phyloP scores from a whole-genome alignment of 345 rosid species.

The Excoecaria agallocha region DNA sequence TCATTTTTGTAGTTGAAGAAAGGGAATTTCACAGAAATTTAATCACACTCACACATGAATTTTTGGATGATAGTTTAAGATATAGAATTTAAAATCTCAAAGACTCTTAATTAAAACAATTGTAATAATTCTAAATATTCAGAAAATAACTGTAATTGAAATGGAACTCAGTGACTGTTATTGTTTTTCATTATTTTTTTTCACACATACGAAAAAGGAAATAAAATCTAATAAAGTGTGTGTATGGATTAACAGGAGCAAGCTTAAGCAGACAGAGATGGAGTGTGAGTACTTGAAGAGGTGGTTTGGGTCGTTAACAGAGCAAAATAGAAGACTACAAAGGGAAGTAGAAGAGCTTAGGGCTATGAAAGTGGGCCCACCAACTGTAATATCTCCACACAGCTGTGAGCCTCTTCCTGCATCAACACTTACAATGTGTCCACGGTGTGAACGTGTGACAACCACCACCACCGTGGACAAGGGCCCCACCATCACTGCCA shows the following conservation, averaged over 20 bases:
- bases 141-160: too few relatives aligned
- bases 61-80: too few relatives aligned
- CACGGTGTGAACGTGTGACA: conserved; percentile 83
- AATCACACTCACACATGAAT: too few relatives aligned
- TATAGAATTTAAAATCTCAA: too few relatives aligned
- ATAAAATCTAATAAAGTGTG: background rate
- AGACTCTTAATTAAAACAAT: too few relatives aligned
- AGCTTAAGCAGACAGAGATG: conserved; percentile 92
- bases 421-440: conserved; percentile 88
- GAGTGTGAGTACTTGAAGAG: conserved; percentile 92
- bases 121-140: too few relatives aligned
- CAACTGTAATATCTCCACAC: conserved; percentile 53
- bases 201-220: background rate
- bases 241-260: conserved; percentile 54
- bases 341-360: conserved; percentile 91
- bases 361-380: conserved; percentile 70
- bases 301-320: conserved; percentile 89
- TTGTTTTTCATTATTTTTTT: too few relatives aligned
- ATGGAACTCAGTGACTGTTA: too few relatives aligned
- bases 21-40: too few relatives aligned
- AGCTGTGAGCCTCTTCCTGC: conserved; percentile 52
- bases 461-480: conserved; percentile 33
- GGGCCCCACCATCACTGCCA: conserved; percentile 24
- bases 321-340: conserved; percentile 84
- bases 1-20: conserved; percentile 11